phyloP scores from a whole-genome alignment of 306 rosid species.

The Quillaja saponaria region DNA sequence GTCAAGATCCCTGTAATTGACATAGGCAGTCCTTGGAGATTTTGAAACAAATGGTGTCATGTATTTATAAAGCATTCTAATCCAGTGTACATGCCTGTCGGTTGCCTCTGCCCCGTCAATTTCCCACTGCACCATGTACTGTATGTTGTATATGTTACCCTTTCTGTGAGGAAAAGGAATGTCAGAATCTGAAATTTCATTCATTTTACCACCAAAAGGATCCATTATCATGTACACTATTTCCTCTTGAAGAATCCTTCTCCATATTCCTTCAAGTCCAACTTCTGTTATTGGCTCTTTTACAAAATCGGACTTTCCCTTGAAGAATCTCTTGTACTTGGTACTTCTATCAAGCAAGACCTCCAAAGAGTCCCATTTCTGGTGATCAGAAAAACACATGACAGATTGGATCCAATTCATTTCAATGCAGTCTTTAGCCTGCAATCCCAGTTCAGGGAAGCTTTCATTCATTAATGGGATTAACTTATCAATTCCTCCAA shows the following conservation, averaged over 20 bases:
- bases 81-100: conserved; percentile 30
- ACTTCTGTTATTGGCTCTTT: conserved; percentile 42
- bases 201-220: conserved; percentile 60
- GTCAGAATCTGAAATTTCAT: conserved; percentile 41
- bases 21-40: conserved; percentile 45
- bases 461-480: conserved; percentile 43
- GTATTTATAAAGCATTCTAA: conserved; percentile 28
- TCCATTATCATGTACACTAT: conserved; percentile 45
- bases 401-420: conserved; percentile 60
- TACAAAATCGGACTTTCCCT: conserved; percentile 63
- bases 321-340: conserved; percentile 43
- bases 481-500: conserved; percentile 44
- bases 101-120: conserved; percentile 6
- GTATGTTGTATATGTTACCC: conserved; percentile 46
- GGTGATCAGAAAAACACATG: conserved; percentile 41
- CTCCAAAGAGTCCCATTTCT: conserved; percentile 30
- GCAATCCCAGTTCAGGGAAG: conserved; percentile 54
- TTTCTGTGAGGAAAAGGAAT: conserved; percentile 63
- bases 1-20: conserved; percentile 53
- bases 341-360: conserved; percentile 43
- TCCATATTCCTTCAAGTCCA: conserved; percentile 48
- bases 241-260: conserved; percentile 44
- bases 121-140: conserved; percentile 35
- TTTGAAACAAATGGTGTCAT: conserved; percentile 45
- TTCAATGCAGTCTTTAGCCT: conserved; percentile 53